Evolutionary conservation across 2,329 filamentous ascomycete species (phyloP).

Genomic region (Colletotrichum lini): DNA sequence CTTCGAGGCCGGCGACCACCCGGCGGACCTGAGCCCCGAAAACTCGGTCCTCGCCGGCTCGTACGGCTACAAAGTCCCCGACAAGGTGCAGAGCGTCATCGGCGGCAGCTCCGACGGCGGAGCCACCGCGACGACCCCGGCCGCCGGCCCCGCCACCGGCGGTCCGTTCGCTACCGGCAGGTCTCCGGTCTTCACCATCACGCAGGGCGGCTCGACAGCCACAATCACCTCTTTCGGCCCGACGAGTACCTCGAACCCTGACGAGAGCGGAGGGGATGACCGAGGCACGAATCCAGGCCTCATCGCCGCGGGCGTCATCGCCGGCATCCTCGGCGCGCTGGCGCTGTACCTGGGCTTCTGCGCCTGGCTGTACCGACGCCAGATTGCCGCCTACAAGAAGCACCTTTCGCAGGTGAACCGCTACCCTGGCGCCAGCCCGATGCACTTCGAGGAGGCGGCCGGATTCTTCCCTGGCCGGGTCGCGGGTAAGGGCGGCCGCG

Average conservation of each 20-base stretch:
- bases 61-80: constrained; percentile 77
- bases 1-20: constrained; percentile 71
- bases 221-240: constrained; percentile 57
- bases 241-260: constrained; percentile 57
- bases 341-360: constrained; percentile 79
- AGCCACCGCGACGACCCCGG: constrained; percentile 77
- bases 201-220: constrained; percentile 63
- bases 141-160: constrained; percentile 71
- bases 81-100: constrained; percentile 72
- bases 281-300: constrained; percentile 55
- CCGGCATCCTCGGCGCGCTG: constrained; percentile 74
- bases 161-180: constrained; percentile 81
- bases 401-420: constrained; percentile 77
- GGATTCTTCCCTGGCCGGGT: constrained; percentile 46
- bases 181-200: constrained; percentile 78
- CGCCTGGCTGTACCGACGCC: constrained; percentile 80
- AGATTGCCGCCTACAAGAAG: constrained; percentile 77
- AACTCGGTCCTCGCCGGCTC: constrained; percentile 69
- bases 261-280: constrained; percentile 8
- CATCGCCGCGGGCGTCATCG: constrained; percentile 69
- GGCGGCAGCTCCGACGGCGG: constrained; percentile 73
- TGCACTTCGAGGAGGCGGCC: constrained; percentile 50
- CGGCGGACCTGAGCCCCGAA: constrained; percentile 63
- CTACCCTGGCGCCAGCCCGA: constrained; percentile 62
- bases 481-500: constrained; percentile 29